Evolutionary conservation across 148 eudicot genomes (phyloP), one percentile per base, ranked within the genome.

Genomic region (Fallopia convolvulus): DNA sequence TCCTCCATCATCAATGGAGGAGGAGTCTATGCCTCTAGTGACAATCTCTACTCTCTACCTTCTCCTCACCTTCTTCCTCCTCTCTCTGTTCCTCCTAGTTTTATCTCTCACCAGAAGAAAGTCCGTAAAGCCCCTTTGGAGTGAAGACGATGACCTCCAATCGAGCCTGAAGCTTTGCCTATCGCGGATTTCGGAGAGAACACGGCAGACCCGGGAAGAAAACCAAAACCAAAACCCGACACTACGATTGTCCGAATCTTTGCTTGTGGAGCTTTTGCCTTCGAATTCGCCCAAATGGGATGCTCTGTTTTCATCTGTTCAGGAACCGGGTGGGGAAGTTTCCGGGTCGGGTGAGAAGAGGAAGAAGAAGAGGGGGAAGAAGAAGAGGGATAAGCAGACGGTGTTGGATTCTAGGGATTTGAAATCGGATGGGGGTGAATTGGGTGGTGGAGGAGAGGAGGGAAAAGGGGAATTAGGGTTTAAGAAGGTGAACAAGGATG

Each of bases 201-300:
- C 70, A 46, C 53, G 18, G 65, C 71, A 52, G 36, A 30, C 79
- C 52, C 70, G 80, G 41, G 74, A 76, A 68, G 71, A 82, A 63
- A 78, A 80, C 75, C 78, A 77, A 72, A 78, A 82, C n/a, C n/a
- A n/a, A n/a, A n/a, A n/a, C n/a, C n/a, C n/a, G n/a, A n/a, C n/a
- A n/a, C n/a, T n/a, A n/a, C n/a, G 77, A 41, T 74, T 82, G 72
- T 47, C 78, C 70, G 80, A 75, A 17, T 81, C 85, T 14, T 66
- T 88, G 39, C 84, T 85, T 50, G 52, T 84, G 18, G 86, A 85
- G 82, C 79, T 85, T 77, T 84, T 87, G 77, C 88, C 88, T 48
- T 83, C 87, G 60, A 78, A 78, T 80, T 82, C 89, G 4, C 79
- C 85, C 13, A 72, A 82, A 76, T 81, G 86, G 84, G 86, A 23